These are phyloP conservation scores for Dalbergia cultrata DNA, from an alignment of 306 rosid species.

Conservation along the genomic window DNA sequence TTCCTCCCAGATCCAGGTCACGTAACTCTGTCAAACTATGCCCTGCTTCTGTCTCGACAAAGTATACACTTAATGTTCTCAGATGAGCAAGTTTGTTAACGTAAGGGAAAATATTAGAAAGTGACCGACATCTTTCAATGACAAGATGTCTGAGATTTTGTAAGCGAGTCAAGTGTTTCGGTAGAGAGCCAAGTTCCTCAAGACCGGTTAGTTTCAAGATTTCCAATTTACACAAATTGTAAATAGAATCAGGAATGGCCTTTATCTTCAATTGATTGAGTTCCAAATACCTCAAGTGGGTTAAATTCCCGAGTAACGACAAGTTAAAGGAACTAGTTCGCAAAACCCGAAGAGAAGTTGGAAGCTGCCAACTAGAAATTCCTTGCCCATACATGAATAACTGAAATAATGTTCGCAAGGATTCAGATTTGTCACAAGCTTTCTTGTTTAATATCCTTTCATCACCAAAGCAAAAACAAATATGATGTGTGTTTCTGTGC, in stretches of 20 bases:
- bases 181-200: background rate
- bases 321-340: accelerated
- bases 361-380: background rate
- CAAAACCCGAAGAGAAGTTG: constrained; percentile 3
- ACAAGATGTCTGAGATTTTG: constrained; percentile 36
- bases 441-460: background rate
- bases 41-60: background rate
- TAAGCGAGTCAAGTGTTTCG: background rate
- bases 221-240: background rate
- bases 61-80: background rate
- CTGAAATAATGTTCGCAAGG: background rate
- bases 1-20: background rate
- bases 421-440: background rate
- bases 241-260: background rate
- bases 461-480: background rate
- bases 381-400: accelerated
- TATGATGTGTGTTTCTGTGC: constrained; percentile 7
- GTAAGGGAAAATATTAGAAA: background rate
- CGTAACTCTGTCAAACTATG: background rate
- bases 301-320: background rate
- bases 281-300: constrained; percentile 35
- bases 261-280: background rate
- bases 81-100: constrained; percentile 3
- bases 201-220: constrained; percentile 1
- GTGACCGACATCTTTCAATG: background rate